A percentile compares a stretch with the other conserved stretches of the same genome.
Conservation (phyloP, 257 asterid genomes). For the Agastache rugosa region DNA sequence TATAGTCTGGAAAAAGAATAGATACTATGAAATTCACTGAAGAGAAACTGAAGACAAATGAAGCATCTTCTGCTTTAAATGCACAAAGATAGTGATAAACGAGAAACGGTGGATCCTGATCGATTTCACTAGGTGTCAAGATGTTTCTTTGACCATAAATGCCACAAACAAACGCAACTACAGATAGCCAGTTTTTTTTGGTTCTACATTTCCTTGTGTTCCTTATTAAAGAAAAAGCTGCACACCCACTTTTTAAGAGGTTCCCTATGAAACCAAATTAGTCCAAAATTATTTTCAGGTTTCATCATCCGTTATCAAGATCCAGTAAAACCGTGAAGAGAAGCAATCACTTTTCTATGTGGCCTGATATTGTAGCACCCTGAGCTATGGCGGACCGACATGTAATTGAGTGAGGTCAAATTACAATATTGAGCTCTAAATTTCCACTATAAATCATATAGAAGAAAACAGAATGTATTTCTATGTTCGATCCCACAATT, state of each 20-base stretch:
- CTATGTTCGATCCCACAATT: constrained; percentile 28
- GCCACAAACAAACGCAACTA: constrained; percentile 2
- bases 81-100: constrained; percentile 19
- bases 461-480: constrained; percentile 24
- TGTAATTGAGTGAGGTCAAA: constrained; percentile 26
- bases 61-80: constrained; percentile 28
- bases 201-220: constrained; percentile 18
- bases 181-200: constrained; percentile 4
- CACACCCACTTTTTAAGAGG: constrained; percentile 23
- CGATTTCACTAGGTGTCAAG: constrained; percentile 15
- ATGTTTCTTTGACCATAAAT: constrained; percentile 24
- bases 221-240: constrained; percentile 6
- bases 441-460: constrained; percentile 11
- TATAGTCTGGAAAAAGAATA: constrained; percentile 11
- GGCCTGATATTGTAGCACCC: constrained; percentile 11
- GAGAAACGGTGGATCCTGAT: constrained; percentile 5
- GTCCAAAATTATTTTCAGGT: background rate
- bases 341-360: constrained; percentile 17
- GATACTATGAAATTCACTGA: constrained; percentile 17
- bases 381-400: constrained; percentile 4
- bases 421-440: constrained; percentile 28
- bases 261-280: constrained; percentile 11
- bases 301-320: constrained; percentile 15
- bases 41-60: background rate
- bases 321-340: background rate